phyloP scores from a whole-genome alignment of 805 yeast genomes.

The Starmera caribaea region DNA sequence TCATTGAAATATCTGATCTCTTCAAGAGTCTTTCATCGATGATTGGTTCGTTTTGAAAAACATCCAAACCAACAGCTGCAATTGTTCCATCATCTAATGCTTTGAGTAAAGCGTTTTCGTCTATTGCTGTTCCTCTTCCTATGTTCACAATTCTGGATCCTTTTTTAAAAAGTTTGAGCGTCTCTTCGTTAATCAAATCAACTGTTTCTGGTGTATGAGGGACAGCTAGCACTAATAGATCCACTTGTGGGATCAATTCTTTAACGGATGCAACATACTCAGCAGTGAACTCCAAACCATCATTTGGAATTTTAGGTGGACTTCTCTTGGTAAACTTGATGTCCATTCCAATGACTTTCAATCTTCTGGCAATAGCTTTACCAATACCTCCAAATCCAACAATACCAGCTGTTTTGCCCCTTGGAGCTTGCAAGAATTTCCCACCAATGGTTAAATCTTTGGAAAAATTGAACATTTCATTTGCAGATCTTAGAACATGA shows the following conservation, averaged over 20 bases:
- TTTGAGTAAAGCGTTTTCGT: conserved; percentile 53
- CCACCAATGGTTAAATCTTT: conserved; percentile 37
- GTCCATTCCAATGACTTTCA: conserved; percentile 53
- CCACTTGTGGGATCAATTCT: conserved; percentile 30
- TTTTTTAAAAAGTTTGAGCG: conserved; percentile 36
- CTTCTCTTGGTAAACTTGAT: conserved; percentile 53
- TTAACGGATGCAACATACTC: conserved; percentile 37
- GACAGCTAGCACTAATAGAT: conserved; percentile 54
- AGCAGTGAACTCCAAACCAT: conserved; percentile 34
- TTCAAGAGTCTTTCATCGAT: conserved; percentile 38
- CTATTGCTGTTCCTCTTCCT: conserved; percentile 64
- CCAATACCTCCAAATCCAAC: conserved; percentile 78
- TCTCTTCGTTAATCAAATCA: conserved; percentile 39
- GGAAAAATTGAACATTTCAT: conserved; percentile 26
- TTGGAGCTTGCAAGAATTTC: conserved; percentile 39
- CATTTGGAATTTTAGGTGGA: conserved; percentile 24
- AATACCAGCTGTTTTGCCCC: conserved; percentile 47
- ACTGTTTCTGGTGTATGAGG: conserved; percentile 55
- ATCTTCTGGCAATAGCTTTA: conserved; percentile 45
- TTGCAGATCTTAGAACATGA: conserved; percentile 17
- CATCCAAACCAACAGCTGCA: conserved; percentile 64
- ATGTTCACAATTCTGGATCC: conserved; percentile 62
- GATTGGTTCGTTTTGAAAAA: conserved; percentile 53
- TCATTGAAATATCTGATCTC: conserved; percentile 53
- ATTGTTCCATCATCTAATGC: conserved; percentile 55